Evolutionary conservation across 805 yeast species (phyloP), one percentile per base, ranked within the genome.

Genomic region (Hanseniaspora lindneri): DNA sequence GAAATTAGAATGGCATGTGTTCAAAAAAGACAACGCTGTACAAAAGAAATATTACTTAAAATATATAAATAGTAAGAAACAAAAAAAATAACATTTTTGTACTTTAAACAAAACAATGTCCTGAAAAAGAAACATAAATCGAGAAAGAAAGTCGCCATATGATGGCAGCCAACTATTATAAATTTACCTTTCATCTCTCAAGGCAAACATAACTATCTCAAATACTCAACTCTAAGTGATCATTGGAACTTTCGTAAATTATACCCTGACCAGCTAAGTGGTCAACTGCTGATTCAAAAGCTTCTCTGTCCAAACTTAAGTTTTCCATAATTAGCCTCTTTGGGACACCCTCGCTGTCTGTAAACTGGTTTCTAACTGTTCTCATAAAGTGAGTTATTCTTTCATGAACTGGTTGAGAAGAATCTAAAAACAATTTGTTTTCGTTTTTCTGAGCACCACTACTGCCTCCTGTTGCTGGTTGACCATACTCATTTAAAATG

Each of bases 381-480:
- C 27, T 39, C 20, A 46, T 30, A 25, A 25, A 42, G 13, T 43
- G 40, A 4, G 39, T 24, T 11, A 49, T 37, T 49, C 44, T 42
- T 11, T 49, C 48, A 9, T 41, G 37, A 20, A 39, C 39, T 17
- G 48, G 44, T 19, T 42, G 41, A 19, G 66, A 56, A 28, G 65
- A 66, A 30, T 67, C 71, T 17, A 75, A 75, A 39, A 75, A 59
- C 3, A 67, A 60, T 33, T 34, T 39, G 14, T 42, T 49, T 27
- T 39, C 41, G 23, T 35, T 27, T 14, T 33, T 33, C 4, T 30
- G 32, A 16, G 23, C 37, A 24, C 33, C 8, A 7, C n/a, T 13
- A 14, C 23, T 17, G 2, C 34, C 37, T 8, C 34, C 20, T 16
- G 33, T 17, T n/a, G 23, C 27, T 32, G 29, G 17, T 19, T 33